Conservation (phyloP, 768 basidiomycete species). For the Termitomyces titanicus region DNA sequence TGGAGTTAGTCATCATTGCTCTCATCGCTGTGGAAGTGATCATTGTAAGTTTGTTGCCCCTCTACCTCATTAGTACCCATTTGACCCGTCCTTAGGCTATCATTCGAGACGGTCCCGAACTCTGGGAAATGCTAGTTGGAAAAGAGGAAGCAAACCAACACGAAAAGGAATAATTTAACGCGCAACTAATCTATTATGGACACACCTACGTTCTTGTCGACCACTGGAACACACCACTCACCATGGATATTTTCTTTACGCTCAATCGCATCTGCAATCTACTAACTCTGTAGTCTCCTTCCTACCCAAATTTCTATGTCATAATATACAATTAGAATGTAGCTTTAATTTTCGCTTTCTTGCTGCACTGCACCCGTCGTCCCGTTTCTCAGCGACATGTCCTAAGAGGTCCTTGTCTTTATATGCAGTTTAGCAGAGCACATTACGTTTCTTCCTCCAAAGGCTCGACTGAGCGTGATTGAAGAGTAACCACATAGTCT, state of each 20-base stretch:
- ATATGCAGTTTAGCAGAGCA: no score
- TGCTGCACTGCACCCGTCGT: background rate
- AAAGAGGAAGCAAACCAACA: conserved; percentile 22
- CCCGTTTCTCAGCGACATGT: no score
- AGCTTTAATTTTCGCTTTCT: background rate
- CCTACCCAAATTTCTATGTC: background rate
- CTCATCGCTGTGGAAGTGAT: conserved; percentile 95
- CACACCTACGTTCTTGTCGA: no score
- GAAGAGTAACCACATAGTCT: no score
- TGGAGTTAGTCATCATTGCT: conserved; percentile 94
- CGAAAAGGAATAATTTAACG: background rate
- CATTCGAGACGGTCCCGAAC: conserved; percentile 75
- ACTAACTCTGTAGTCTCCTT: background rate
- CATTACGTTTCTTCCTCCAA: no score
- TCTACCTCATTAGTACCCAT: background rate
- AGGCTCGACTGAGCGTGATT: no score
- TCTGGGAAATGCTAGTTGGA: conserved; percentile 55
- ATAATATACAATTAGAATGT: background rate
- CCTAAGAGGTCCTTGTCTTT: no score
- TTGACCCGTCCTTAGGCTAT: conserved; percentile 46
- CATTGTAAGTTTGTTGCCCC: conserved; percentile 53
- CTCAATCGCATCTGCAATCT: background rate
- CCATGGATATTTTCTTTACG: background rate
- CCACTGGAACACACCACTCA: background rate
- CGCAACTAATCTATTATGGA: background rate